Base-by-base conservation (phyloP, 2,329 filamentous ascomycete species). In the Aureobasidium mangrovei region DNA sequence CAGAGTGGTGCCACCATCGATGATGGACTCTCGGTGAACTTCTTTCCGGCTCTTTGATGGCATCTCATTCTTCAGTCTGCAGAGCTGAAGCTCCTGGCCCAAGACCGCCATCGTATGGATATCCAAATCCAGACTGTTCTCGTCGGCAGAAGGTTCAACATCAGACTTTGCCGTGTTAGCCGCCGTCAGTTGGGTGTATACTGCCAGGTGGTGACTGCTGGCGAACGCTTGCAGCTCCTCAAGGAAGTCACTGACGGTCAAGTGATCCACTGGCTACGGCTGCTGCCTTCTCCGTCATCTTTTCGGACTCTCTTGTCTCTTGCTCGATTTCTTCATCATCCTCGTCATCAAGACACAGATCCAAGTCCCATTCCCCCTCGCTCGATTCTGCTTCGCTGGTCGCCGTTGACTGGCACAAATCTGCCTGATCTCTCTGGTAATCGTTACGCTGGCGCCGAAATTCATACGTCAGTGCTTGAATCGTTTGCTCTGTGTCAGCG, bases 201-300 rank as follows among this genome's bases (percentile, higher is more conserved):
- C 18, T 18, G 18, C 18, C 18, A 18, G 18, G 18, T 18, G 18
- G 18, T 18, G 18, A 18, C 18, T 18, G 18, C 18, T 18, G 18
- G 18, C 18, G 18, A 18, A 18, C 18, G 18, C 18, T 18, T 18
- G 18, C 18, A 18, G 18, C 18, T 18, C 18, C 18, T 18, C 18
- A 56, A 3, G 60, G 60, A 9, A 57, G 60, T 28, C 32, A 8
- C 29, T 48, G 45, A 32, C 27, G 4, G 33, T 36, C 36, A 3
- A 18, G 33, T 27, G 46, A 33, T 28, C 35, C 46, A 24, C 29
- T 32, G 3, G 32, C 32, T 35, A 35, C 32, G 10, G 32, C 7
- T 7, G 10, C 32, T 35, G 32, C 32, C 10, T 35, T 27, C 6
- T 31, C 27, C 39, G 27, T 26, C 4, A 26, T 43, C 32, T n/a